Percentiles rank a stretch among this genome's conserved stretches.
These are phyloP conservation scores for Aspergillus intermedius DNA, from an alignment of 2,329 filamentous ascomycete genomes.

Conservation along the genomic window DNA sequence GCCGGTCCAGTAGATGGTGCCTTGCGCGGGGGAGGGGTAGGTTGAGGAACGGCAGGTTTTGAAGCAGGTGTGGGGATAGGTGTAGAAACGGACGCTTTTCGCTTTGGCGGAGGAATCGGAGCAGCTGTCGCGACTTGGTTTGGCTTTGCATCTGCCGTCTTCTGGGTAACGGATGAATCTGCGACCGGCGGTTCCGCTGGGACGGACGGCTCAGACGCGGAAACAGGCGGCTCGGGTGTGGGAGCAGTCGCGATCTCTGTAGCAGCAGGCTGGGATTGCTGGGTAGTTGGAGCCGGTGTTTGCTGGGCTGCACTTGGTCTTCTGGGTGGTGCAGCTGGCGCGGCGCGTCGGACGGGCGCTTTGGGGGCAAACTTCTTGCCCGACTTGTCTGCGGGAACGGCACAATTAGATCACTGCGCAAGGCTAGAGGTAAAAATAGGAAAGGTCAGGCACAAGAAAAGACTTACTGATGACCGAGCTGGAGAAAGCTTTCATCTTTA, in stretches of 20 bases:
- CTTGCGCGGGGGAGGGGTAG: constrained; percentile 12
- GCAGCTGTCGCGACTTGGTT: constrained; percentile 14
- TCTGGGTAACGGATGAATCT: constrained; percentile 6
- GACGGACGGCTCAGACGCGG: constrained; percentile 1
- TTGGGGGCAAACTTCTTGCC: constrained; percentile 74
- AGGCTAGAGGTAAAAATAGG: constrained; percentile 4
- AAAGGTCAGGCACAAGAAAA: background rate
- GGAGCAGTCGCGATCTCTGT: constrained; percentile 11
- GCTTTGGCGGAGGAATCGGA: constrained; percentile 23
- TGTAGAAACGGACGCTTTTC: constrained; percentile 19
- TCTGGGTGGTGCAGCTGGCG: constrained; percentile 36
- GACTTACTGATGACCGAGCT: constrained; percentile 49
- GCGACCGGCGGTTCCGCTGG: constrained; percentile 3
- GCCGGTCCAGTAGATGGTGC: constrained; percentile 9
- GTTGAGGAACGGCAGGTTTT: constrained; percentile 11
- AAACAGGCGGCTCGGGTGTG: constrained; percentile 8
- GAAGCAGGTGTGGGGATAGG: constrained; percentile 4
- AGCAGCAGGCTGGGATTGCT: constrained; percentile 18
- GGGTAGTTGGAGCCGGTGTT: constrained; percentile 14
- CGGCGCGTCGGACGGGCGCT: constrained; percentile 53
- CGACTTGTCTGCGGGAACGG: constrained; percentile 48
- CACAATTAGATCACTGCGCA: background rate
- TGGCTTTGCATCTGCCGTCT: background rate
- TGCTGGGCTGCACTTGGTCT: constrained; percentile 37
- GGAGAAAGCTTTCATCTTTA: constrained; percentile 44